Conservation (phyloP, 148 eudicot genomes). For the Nyssa sinensis region DNA sequence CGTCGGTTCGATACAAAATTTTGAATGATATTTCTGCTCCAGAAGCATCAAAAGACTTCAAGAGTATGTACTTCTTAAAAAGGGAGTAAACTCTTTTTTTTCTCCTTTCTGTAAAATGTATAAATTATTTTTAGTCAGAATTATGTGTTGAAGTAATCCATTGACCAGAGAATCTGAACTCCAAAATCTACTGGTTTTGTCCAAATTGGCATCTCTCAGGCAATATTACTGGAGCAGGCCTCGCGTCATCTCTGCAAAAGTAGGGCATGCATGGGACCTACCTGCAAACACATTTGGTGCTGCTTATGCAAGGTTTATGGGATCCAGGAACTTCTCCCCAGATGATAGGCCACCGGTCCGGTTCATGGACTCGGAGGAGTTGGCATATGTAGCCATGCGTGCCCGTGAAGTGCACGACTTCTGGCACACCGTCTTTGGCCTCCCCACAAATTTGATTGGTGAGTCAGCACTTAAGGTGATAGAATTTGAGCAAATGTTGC, state of each 20-base stretch:
- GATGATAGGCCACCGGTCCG: constrained; percentile 90
- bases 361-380: constrained; percentile 84
- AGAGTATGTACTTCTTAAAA: too few relatives aligned
- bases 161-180: too few relatives aligned
- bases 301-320: constrained; percentile 96
- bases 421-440: constrained; percentile 92
- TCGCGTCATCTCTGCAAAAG: constrained; percentile 73
- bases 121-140: too few relatives aligned
- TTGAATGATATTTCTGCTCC: too few relatives aligned
- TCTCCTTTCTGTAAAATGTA: too few relatives aligned
- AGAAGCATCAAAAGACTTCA: too few relatives aligned
- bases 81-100: too few relatives aligned
- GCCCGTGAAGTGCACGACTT: constrained; percentile 97
- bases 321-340: constrained; percentile 88
- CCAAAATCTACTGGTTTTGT: too few relatives aligned
- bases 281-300: constrained; percentile 92
- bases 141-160: too few relatives aligned
- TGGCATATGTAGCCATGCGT: too few relatives aligned
- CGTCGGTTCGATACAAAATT: too few relatives aligned
- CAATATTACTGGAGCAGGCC: constrained; percentile 71
- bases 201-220: too few relatives aligned
- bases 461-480: constrained; percentile 95
- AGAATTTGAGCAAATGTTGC: constrained; percentile 92
- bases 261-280: constrained; percentile 85
- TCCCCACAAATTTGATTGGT: constrained; percentile 86